These are phyloP conservation scores for Ochetophila trinervis DNA, from an alignment of 306 rosid species.

Conservation along the genomic window DNA sequence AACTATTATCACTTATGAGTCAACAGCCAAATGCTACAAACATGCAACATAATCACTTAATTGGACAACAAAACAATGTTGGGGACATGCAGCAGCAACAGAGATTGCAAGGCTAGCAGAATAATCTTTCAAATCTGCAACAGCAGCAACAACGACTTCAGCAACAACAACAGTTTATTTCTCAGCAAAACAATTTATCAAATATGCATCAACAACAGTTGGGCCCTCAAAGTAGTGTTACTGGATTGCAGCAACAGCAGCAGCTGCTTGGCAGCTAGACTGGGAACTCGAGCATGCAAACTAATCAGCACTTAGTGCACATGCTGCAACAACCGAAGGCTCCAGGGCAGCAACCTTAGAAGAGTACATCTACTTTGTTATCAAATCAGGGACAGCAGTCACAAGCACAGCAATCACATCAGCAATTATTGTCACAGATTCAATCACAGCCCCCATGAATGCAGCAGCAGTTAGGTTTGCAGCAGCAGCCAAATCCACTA, in stretches of 20 bases:
- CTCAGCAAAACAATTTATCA: conserved; percentile 67
- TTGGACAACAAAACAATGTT: conserved; percentile 60
- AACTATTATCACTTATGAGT: conserved; percentile 17
- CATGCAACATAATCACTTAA: conserved; percentile 64
- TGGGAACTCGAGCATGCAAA: conserved; percentile 70
- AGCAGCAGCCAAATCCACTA: conserved; percentile 63
- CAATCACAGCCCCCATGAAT: conserved; percentile 71
- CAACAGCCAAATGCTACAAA: conserved; percentile 62
- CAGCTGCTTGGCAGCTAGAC: conserved; percentile 65
- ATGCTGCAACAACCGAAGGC: conserved; percentile 69
- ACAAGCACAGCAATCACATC: conserved; percentile 65
- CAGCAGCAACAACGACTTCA: conserved; percentile 44
- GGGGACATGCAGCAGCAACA: conserved; percentile 77
- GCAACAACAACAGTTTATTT: conserved; percentile 25
- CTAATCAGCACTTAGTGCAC: conserved; percentile 67
- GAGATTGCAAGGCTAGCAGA: conserved; percentile 73
- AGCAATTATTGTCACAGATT: conserved; percentile 70
- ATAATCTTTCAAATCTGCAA: conserved; percentile 60
- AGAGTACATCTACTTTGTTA: conserved; percentile 50
- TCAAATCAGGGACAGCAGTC: conserved; percentile 65
- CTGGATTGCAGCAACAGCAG: conserved; percentile 58
- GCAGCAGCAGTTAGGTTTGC: conserved; percentile 72
- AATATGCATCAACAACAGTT: conserved; percentile 80
- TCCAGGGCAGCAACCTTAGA: conserved; percentile 58
- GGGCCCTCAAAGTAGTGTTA: conserved; percentile 56